These are phyloP conservation scores for Pinus albicaulis DNA, from an alignment of 75 land plant genomes.

Conservation along the genomic window DNA sequence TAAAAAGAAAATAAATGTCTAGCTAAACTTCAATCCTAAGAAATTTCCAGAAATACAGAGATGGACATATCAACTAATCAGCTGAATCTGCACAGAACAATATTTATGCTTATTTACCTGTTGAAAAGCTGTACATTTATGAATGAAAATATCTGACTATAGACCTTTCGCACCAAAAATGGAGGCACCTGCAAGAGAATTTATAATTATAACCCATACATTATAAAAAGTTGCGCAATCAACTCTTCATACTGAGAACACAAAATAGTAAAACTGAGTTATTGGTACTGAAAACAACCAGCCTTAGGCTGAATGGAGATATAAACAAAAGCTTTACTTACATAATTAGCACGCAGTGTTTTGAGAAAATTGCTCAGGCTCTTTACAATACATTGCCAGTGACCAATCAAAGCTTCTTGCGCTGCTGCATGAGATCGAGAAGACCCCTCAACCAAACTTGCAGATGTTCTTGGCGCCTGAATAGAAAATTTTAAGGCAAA, in stretches of 20 bases:
- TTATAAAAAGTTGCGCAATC: background rate
- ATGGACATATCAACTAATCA: background rate
- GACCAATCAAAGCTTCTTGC: slow-evolving; percentile 73
- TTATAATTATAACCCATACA: background rate
- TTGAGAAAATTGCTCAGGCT: slow-evolving; percentile 51
- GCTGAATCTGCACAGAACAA: background rate
- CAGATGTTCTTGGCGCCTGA: slow-evolving; percentile 81
- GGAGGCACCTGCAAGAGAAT: slow-evolving; percentile 62
- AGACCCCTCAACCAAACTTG: slow-evolving; percentile 57
- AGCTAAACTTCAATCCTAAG: background rate
- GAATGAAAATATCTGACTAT: slow-evolving; percentile 82
- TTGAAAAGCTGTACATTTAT: slow-evolving; percentile 91
- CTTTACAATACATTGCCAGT: slow-evolving; percentile 91
- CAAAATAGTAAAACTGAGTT: background rate
- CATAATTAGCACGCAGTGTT: slow-evolving; percentile 66
- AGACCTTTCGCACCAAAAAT: slow-evolving; percentile 60
- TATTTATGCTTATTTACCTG: slow-evolving; percentile 41
- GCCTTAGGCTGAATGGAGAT: background rate
- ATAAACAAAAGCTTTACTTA: slow-evolving; percentile 21
- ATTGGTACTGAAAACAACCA: background rate
- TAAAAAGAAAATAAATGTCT: background rate
- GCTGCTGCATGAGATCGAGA: slow-evolving; percentile 45
- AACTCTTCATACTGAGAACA: background rate
- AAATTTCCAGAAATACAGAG: background rate
- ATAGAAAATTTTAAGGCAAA: background rate